A percentile compares a stretch with the other conserved stretches of the same genome.
These are phyloP conservation scores for Mycena rosella DNA, from an alignment of 768 basidiomycete species.

Conservation along the genomic window DNA sequence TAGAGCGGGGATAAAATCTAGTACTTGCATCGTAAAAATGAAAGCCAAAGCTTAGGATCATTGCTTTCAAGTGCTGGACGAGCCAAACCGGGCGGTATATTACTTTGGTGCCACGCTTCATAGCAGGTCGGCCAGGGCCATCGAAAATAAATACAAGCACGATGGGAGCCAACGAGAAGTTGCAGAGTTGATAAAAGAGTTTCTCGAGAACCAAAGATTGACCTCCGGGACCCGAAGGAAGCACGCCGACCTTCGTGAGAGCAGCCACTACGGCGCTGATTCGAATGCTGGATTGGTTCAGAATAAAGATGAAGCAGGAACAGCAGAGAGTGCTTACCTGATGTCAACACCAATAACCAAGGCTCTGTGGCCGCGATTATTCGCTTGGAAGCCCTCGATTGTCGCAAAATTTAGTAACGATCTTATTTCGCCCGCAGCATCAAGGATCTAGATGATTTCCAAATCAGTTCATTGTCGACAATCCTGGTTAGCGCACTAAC, in stretches of 20 bases:
- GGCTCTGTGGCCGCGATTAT: background rate
- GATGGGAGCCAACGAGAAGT: background rate
- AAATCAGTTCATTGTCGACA: no score
- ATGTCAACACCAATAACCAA: constrained; percentile 11
- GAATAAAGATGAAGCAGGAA: no score
- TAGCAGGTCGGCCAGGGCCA: background rate
- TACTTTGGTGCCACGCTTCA: background rate
- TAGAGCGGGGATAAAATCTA: background rate
- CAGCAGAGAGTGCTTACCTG: background rate
- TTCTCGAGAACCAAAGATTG: background rate
- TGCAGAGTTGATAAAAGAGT: background rate
- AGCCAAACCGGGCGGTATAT: background rate
- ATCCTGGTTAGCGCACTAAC: no score
- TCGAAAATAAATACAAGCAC: background rate
- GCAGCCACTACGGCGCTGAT: no score
- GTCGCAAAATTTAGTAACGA: constrained; percentile 9
- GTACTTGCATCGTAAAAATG: background rate
- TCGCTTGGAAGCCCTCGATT: constrained; percentile 7
- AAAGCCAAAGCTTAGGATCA: background rate
- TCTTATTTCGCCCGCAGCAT: no score
- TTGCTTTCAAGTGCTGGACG: background rate
- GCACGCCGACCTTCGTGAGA: no score
- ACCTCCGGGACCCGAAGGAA: no score
- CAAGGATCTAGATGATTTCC: no score
- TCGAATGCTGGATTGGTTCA: no score